Evolutionary conservation across 1,139 yeast genomes (phyloP), one percentile per base, ranked within the genome.

Genomic region (Sugiyamaella pinicola): DNA sequence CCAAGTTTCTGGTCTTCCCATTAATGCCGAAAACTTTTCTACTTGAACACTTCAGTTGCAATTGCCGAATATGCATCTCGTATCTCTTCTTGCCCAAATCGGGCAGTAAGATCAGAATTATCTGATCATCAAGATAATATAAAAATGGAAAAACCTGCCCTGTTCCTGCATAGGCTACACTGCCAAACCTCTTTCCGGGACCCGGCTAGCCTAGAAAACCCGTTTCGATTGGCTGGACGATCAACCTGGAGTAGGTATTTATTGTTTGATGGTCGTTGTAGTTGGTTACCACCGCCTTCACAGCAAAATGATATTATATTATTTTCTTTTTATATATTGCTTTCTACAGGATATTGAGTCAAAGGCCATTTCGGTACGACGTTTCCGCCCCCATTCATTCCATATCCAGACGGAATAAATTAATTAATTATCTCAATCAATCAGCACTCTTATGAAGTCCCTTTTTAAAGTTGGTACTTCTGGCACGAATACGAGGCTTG

Each of bases 401-500:
- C 28, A 9, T 5, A 24, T 24, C 31, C n/a, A n/a, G 9, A 37
- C 8, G 26, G 4, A 39, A 29, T 18, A 29, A 42, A 42, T 24
- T 28, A 24, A 42, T 42, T 12, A 42, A 12, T 18, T 35, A 35
- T 35, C 39, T 17, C 12, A 31, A 17, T 17, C 3, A 33, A 17
- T 29, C 18, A 17, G 22, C 15, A 31, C 29, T n/a, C 21, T 18
- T 43, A 21, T 33, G 28, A 19, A 46, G 26, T 31, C 42, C 49
- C 57, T 74, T 76, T 60, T 75, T 72, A 60, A 83, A 85, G 58
- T 80, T 80, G 55, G 82, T 79, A 53, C 84, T 78, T 69, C 90
- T 78, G 56, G 80, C 85, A 64, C 86, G 80, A 59, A 82, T 77
- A 67, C 91, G 77, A 31, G 88, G 86, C 66, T 82, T 83, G 72